phyloP scores from a whole-genome alignment of 1,284 basidiomycete genomes.

The Chiua sp. region DNA sequence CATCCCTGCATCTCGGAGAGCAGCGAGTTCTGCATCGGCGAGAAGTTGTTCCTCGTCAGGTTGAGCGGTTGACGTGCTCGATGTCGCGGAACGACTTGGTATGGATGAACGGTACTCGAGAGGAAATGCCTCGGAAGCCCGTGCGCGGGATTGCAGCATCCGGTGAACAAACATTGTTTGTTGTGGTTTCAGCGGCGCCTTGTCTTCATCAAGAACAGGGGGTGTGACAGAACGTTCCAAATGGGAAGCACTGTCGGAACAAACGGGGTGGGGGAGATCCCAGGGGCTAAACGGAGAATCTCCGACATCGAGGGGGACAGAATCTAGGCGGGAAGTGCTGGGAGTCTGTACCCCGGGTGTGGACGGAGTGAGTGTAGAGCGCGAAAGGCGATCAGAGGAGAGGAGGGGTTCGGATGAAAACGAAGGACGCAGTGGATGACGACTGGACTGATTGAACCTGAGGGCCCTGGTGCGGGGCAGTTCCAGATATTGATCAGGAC shows the following conservation, averaged over 20 bases:
- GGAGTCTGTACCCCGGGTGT: constrained; percentile 5
- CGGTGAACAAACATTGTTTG: constrained; percentile 27
- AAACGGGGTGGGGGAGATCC: constrained; percentile 6
- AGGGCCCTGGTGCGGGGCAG: neutral
- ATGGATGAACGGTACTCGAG: constrained; percentile 5
- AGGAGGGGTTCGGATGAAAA: constrained; percentile 32
- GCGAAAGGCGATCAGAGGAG: constrained; percentile 5
- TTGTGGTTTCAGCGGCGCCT: neutral
- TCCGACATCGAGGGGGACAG: constrained; percentile 1
- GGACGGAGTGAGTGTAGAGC: constrained; percentile 6
- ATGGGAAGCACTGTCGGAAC: neutral
- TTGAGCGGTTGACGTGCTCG: constrained; percentile 3
- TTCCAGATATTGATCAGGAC: neutral
- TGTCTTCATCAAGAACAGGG: constrained; percentile 4
- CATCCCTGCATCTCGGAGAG: constrained; percentile 17
- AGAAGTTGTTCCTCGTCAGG: constrained; percentile 19
- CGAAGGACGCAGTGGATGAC: constrained; percentile 22
- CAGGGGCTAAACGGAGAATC: constrained; percentile 3
- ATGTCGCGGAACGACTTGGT: constrained; percentile 5
- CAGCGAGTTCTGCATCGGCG: constrained; percentile 19
- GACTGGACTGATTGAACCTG: neutral
- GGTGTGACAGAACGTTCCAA: constrained; percentile 3
- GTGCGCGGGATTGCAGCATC: constrained; percentile 28
- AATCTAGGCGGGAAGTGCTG: constrained; percentile 1
- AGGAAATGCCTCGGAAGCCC: constrained; percentile 17